Conservation (phyloP, 257 asterid species). For the Ajuga chamaepitys region DNA sequence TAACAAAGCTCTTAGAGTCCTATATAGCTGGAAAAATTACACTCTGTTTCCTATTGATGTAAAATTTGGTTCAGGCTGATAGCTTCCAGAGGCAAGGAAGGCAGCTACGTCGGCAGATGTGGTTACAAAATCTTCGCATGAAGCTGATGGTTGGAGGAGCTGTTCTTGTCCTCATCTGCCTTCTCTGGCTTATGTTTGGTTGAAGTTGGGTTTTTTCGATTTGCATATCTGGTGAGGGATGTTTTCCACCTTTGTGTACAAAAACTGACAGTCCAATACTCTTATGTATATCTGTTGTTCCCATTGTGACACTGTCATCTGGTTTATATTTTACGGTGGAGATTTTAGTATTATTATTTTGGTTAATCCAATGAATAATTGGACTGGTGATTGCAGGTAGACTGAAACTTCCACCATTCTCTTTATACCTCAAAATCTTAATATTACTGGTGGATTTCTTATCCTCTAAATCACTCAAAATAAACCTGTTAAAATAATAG, state of each 20-base stretch:
- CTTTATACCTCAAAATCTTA: too few relatives aligned
- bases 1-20: slow-evolving; percentile 11
- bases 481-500: too few relatives aligned
- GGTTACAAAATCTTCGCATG: slow-evolving; percentile 86
- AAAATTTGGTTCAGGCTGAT: slow-evolving; percentile 60
- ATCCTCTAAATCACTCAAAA: too few relatives aligned
- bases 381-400: not conserved
- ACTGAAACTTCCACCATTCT: too few relatives aligned
- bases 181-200: slow-evolving; percentile 63
- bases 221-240: slow-evolving; percentile 4
- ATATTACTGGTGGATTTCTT: too few relatives aligned
- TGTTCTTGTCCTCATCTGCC: slow-evolving; percentile 34
- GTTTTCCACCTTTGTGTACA: slow-evolving; percentile 14
- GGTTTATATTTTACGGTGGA: slow-evolving; percentile 12
- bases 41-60: not conserved
- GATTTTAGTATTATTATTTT: slow-evolving; percentile 4
- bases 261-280: slow-evolving; percentile 9
- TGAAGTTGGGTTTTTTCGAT: slow-evolving; percentile 22
- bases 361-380: not conserved
- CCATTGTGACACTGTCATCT: slow-evolving; percentile 1
- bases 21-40: not conserved
- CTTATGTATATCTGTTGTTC: slow-evolving; percentile 20
- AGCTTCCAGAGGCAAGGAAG: slow-evolving; percentile 98
- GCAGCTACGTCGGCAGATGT: slow-evolving; percentile 88
- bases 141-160: slow-evolving; percentile 74